phyloP scores from a whole-genome alignment of 495 filamentous ascomycete species.

The Podospora australis region DNA sequence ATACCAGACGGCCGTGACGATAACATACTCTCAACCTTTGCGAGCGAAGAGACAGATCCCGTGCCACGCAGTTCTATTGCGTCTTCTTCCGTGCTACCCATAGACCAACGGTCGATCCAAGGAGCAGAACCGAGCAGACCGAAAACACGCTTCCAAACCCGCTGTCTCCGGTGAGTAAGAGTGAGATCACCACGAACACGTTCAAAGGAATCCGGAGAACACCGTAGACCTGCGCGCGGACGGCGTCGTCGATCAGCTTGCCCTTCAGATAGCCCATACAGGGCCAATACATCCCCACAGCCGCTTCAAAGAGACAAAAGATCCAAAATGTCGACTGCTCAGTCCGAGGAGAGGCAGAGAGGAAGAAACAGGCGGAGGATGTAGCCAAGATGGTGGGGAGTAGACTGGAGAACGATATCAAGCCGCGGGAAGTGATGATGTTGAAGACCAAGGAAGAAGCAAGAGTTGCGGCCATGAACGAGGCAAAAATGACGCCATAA shows the following conservation, averaged over 20 bases:
- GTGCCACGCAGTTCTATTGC: too few relatives aligned
- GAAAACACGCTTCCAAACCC: slow-evolving; percentile 27
- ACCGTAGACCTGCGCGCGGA: slow-evolving; percentile 47
- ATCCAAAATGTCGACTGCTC: slow-evolving; percentile 46
- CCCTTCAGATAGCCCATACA: slow-evolving; percentile 45
- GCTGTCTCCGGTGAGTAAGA: slow-evolving; percentile 33
- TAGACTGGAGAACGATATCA: slow-evolving; percentile 26
- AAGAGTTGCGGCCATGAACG: slow-evolving; percentile 52
- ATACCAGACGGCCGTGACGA: too few relatives aligned
- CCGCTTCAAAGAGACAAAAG: slow-evolving; percentile 48
- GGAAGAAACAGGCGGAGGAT: slow-evolving; percentile 31
- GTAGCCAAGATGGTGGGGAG: slow-evolving; percentile 32
- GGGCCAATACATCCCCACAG: slow-evolving; percentile 50
- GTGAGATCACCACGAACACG: slow-evolving; percentile 45
- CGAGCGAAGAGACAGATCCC: too few relatives aligned
- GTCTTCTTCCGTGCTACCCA: too few relatives aligned
- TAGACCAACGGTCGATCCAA: too few relatives aligned
- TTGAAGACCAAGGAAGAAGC: slow-evolving; percentile 42
- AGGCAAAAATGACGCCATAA: slow-evolving; percentile 51
- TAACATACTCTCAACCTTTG: too few relatives aligned
- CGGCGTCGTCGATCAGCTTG: slow-evolving; percentile 41
- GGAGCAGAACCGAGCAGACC: slow-evolving; percentile 33
- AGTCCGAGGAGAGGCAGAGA: slow-evolving; percentile 32
- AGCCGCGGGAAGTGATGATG: slow-evolving; percentile 27
- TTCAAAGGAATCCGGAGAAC: slow-evolving; percentile 49